These are phyloP conservation scores for Ormosia semicastrata DNA, from an alignment of 306 rosid genomes.

Conservation along the genomic window DNA sequence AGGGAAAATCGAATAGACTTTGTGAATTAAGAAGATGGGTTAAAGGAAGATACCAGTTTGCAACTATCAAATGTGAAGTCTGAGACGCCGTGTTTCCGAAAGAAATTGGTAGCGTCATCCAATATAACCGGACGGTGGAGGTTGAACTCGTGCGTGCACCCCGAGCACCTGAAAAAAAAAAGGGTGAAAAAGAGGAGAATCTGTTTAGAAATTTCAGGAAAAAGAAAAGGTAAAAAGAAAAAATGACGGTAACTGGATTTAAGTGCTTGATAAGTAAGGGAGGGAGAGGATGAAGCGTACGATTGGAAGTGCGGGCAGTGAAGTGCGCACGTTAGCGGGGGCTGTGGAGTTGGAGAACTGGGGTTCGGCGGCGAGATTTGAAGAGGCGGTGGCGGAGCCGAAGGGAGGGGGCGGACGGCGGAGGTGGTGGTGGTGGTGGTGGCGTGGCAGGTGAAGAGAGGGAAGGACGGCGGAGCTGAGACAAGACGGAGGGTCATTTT, in stretches of 20 bases:
- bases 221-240: background rate
- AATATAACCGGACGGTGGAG: constrained; percentile 80
- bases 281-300: constrained; percentile 41
- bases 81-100: constrained; percentile 55
- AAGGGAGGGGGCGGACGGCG: constrained; percentile 11
- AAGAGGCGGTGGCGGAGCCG: constrained; percentile 30
- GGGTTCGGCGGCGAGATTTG: constrained; percentile 35
- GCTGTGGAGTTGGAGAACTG: constrained; percentile 37
- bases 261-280: background rate
- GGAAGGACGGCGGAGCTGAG: constrained; percentile 46
- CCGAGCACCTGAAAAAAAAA: constrained; percentile 65
- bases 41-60: constrained; percentile 50
- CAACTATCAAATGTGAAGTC: constrained; percentile 83
- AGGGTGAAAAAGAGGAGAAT: background rate
- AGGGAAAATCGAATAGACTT: background rate
- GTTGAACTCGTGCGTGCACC: constrained; percentile 82
- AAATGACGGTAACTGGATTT: background rate
- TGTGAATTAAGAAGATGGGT: background rate
- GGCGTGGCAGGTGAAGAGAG: constrained; percentile 55
- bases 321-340: constrained; percentile 69
- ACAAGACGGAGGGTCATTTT: constrained; percentile 51
- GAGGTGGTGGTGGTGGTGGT: constrained; percentile 34
- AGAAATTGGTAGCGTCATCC: constrained; percentile 77
- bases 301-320: constrained; percentile 84
- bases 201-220: background rate